These are phyloP conservation scores for Phytophthora cryptogea DNA, from an alignment of 352 stramenopile species.

Conservation along the genomic window DNA sequence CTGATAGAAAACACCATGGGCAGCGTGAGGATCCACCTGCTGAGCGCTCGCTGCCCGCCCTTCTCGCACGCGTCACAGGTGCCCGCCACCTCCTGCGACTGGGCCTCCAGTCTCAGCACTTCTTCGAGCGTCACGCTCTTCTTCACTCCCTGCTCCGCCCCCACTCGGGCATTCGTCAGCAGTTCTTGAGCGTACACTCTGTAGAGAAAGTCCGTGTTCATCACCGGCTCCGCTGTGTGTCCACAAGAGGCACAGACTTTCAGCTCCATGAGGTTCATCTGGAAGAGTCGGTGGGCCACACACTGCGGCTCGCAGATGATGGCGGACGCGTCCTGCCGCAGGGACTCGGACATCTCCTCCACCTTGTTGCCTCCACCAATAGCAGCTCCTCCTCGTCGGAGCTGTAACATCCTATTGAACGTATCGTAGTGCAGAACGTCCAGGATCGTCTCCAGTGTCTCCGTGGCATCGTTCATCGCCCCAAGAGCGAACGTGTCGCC, in stretches of 20 bases:
- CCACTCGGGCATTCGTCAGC: constrained; percentile 28
- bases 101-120: constrained; percentile 57
- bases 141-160: constrained; percentile 6
- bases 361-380: constrained; percentile 15
- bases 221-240: constrained; percentile 71
- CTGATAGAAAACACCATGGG: constrained; percentile 87
- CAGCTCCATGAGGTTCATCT: constrained; percentile 89
- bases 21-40: constrained; percentile 79
- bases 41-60: constrained; percentile 50
- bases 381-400: constrained; percentile 35
- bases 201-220: constrained; percentile 89
- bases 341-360: constrained; percentile 55
- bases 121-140: constrained; percentile 55
- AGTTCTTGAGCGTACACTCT: constrained; percentile 81
- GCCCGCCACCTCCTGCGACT: constrained; percentile 45
- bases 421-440: constrained; percentile 81
- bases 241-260: constrained; percentile 62
- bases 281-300: constrained; percentile 81
- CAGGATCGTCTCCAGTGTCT: constrained; percentile 83
- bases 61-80: constrained; percentile 61
- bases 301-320: constrained; percentile 84
- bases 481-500: constrained; percentile 68
- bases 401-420: constrained; percentile 71
- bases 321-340: constrained; percentile 57
- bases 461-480: constrained; percentile 88